Evolutionary conservation across 306 rosid genomes (phyloP).

Genomic region (Carpinus viminea): DNA sequence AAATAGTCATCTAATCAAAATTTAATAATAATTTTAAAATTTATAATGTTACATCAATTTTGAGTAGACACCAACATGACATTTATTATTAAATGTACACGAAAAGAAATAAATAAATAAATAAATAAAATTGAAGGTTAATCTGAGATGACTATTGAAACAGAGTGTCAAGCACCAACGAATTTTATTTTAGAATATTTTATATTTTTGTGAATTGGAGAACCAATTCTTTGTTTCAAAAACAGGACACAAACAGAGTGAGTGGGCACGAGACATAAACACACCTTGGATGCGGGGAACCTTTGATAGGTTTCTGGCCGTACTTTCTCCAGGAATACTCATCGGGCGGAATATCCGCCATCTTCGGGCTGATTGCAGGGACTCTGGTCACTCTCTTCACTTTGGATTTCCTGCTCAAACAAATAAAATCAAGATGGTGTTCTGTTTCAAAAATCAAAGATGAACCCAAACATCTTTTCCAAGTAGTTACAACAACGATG

Average conservation of each 20-base stretch:
- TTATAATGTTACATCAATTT: too few species aligned
- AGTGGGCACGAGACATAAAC: background rate
- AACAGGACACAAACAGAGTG: background rate
- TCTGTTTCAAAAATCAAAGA: background rate
- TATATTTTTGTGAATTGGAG: background rate
- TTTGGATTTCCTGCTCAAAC: conserved; percentile 57
- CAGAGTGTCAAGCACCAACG: too few species aligned
- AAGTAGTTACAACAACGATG: background rate
- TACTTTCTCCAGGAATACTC: conserved; percentile 86
- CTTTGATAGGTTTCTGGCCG: conserved; percentile 93
- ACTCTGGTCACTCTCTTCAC: conserved; percentile 62
- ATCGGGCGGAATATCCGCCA: conserved; percentile 81
- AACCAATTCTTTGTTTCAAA: too few species aligned
- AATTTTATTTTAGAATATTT: too few species aligned
- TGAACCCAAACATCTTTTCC: background rate
- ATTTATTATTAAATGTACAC: too few species aligned
- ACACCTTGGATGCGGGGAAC: conserved; percentile 90
- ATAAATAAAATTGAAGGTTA: too few species aligned
- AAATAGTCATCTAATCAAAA: too few species aligned
- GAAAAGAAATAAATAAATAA: too few species aligned
- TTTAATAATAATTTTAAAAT: too few species aligned
- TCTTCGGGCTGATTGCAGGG: conserved; percentile 66
- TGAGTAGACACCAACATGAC: too few species aligned
- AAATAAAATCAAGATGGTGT: background rate
- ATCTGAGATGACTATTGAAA: too few species aligned